Conservation (phyloP, 192 early-diverging fungal genomes). For the Backusella tarrabulga region DNA sequence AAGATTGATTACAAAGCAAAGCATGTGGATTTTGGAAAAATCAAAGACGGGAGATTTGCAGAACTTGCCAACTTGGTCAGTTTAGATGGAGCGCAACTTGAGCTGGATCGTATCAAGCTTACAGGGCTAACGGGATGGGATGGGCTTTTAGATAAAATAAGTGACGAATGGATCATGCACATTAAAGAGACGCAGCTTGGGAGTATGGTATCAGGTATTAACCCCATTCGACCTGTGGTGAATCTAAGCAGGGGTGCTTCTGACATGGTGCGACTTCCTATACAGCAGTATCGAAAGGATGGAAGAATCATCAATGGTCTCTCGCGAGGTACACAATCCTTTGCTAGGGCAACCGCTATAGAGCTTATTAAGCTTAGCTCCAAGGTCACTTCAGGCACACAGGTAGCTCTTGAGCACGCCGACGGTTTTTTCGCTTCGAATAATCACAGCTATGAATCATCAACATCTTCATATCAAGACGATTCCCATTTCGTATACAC, state of each 20-base stretch:
- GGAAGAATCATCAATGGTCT: slow-evolving; percentile 86
- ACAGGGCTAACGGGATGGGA: slow-evolving; percentile 74
- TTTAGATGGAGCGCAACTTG: slow-evolving; percentile 90
- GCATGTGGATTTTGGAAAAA: slow-evolving; percentile 69
- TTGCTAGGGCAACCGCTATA: slow-evolving; percentile 86
- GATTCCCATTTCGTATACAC: background rate
- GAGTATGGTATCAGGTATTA: slow-evolving; percentile 83
- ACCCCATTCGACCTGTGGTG: slow-evolving; percentile 87
- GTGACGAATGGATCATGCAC: slow-evolving; percentile 85
- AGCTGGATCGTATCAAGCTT: slow-evolving; percentile 69
- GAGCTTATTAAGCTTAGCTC: slow-evolving; percentile 89
- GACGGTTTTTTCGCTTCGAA: slow-evolving; percentile 66
- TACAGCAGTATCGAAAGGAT: slow-evolving; percentile 92
- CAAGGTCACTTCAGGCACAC: slow-evolving; percentile 84
- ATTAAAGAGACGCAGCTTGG: slow-evolving; percentile 88
- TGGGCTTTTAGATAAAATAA: slow-evolving; percentile 62
- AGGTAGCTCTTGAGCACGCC: slow-evolving; percentile 85
- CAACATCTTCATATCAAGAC: slow-evolving; percentile 20
- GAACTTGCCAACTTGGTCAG: slow-evolving; percentile 93
- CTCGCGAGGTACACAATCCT: slow-evolving; percentile 84
- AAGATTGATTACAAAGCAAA: slow-evolving; percentile 99
- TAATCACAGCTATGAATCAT: slow-evolving; percentile 18
- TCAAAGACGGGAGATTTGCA: slow-evolving; percentile 71
- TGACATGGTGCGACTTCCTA: slow-evolving; percentile 87
- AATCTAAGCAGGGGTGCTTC: slow-evolving; percentile 89